Percentiles rank a stretch among this genome's conserved stretches.
Conservation (phyloP, 2,329 filamentous ascomycete genomes). For the Xylaria sp. region DNA sequence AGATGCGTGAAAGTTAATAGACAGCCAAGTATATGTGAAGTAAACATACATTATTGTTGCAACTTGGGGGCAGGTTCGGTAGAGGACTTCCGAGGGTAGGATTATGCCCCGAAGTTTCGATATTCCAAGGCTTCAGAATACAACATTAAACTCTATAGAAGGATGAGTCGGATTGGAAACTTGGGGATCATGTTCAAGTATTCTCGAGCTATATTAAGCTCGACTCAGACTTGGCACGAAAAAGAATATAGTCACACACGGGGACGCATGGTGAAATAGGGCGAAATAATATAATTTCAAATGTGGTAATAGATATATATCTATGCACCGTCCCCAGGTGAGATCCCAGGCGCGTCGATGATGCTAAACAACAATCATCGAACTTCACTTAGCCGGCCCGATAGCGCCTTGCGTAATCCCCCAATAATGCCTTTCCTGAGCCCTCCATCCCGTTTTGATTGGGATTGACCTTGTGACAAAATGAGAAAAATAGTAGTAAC, state of each 20-base stretch:
- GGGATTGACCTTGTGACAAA: slow-evolving; percentile 20
- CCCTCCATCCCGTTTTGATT: slow-evolving; percentile 24
- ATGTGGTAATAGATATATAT: slow-evolving; percentile 31
- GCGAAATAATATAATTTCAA: slow-evolving; percentile 12
- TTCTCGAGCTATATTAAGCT: too few relatives aligned
- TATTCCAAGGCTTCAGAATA: not conserved
- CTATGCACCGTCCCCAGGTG: slow-evolving; percentile 28
- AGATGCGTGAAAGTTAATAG: not conserved
- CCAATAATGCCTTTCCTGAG: slow-evolving; percentile 23
- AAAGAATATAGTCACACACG: not conserved
- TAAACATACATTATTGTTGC: not conserved
- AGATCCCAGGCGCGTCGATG: too few relatives aligned
- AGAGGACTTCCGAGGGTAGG: not conserved
- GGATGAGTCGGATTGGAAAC: not conserved
- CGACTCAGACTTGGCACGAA: not conserved
- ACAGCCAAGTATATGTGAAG: not conserved
- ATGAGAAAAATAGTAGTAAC: slow-evolving; percentile 24
- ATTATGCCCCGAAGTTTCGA: not conserved
- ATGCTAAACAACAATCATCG: slow-evolving; percentile 13
- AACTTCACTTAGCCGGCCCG: slow-evolving; percentile 19
- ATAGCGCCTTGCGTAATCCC: slow-evolving; percentile 34
- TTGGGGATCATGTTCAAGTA: not conserved
- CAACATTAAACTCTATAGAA: not conserved
- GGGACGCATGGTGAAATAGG: not conserved
- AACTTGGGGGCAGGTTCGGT: not conserved